phyloP scores from a whole-genome alignment of 1,139 yeast genomes.

The Geotrichum reessii region DNA sequence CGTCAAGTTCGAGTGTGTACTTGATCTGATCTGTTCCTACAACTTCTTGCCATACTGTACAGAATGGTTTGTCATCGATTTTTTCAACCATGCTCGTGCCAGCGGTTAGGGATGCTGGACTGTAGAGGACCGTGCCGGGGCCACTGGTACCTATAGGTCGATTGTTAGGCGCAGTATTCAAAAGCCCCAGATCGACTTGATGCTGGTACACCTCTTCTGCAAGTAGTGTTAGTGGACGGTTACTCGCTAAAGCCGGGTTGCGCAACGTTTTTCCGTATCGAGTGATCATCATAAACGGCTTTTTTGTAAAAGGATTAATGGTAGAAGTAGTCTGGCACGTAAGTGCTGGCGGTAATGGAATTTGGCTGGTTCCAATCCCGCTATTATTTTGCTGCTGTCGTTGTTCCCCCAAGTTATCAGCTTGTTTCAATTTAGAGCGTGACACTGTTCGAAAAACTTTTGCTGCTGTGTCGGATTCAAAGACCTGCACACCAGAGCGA shows the following conservation, averaged over 20 bases:
- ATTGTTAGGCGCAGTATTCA: neutral
- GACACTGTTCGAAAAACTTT: conserved; percentile 12
- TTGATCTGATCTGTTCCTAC: conserved; percentile 12
- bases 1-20: conserved; percentile 15
- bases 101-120: neutral
- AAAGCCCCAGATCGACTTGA: conserved; percentile 9
- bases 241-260: conserved; percentile 3
- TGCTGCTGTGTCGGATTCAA: conserved; percentile 17
- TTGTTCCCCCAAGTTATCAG: neutral
- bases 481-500: conserved; percentile 16
- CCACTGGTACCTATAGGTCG: neutral
- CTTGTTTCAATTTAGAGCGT: neutral
- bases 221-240: conserved; percentile 8
- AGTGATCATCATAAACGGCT: conserved; percentile 16
- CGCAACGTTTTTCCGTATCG: conserved; percentile 12
- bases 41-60: conserved; percentile 18
- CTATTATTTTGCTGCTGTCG: neutral
- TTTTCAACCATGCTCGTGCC: neutral
- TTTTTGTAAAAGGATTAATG: conserved; percentile 14
- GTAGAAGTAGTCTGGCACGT: conserved; percentile 5
- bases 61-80: conserved; percentile 6
- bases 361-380: conserved; percentile 1
- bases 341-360: conserved; percentile 16
- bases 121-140: neutral
- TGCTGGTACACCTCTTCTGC: conserved; percentile 8